Base-by-base conservation (phyloP, 2,329 filamentous ascomycete species). In the Fusarium sambucinum region DNA sequence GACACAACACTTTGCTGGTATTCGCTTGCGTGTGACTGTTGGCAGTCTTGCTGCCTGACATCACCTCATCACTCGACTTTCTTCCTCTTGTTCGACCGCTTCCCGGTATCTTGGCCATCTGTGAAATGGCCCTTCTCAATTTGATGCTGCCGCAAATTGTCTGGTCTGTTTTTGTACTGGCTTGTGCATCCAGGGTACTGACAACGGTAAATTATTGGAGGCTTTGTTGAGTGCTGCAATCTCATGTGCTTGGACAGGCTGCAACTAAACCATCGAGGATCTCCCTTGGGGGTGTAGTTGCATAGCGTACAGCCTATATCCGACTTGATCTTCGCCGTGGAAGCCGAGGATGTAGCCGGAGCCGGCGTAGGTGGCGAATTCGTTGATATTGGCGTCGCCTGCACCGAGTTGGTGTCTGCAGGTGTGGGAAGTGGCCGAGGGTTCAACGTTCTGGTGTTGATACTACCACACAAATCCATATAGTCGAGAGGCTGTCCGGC, bases 191-290 rank as follows among this genome's bases (percentile, higher is more conserved):
- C 84, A 4, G 85, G 85, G 48, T 74, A 87, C 4, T 81, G 80
- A 64, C 86, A 88, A 61, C 80, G 80, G 75, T 84, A 88, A 44
- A 87, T 85, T 62, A 80, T 78, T 10, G 84, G 82, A 35, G 83
- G 83, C 4, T 77, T 80, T 14, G 77, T 77, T 50, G 83, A 82
- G 75, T 88, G 86, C 74, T 86, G 83, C 60, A 84, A 77, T 73
- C 84, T 86, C 77, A 80, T 86, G 73, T 88, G 86, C 74, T 87
- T 88, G 48, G 84, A 81, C 85, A 88, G 86, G 73, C 84, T 86
- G 8, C 85, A 85, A 44, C 82, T 82, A 72, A 87, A 87, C 86
- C 86, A 87, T 59, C 83, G 80, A n/a, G 85, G 85, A 48, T 86
- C 81, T 6, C 86, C 86, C 65, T 84, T 85, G 2, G 86, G 86